phyloP scores from a whole-genome alignment of 2,329 filamentous ascomycete genomes.

The Aspergillus ochraceoroseus region DNA sequence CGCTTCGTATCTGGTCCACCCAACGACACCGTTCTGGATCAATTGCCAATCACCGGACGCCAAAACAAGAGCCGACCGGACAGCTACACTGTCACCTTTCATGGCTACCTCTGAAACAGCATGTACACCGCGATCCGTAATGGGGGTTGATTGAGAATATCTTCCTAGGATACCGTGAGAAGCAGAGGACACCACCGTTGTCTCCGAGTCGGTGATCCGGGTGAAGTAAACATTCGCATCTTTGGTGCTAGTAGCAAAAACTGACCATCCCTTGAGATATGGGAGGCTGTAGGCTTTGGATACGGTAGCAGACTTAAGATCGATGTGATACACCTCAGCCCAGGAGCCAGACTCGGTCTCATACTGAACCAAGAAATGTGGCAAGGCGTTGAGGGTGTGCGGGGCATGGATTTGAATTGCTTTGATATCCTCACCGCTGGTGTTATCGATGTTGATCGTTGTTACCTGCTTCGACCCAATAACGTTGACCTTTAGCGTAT shows the following conservation, averaged over 20 bases:
- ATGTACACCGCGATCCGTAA: conserved; percentile 53
- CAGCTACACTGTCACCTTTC: conserved; percentile 66
- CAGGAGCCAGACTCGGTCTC: conserved; percentile 66
- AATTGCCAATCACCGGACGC: conserved; percentile 71
- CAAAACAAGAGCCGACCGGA: conserved; percentile 67
- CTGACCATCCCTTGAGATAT: conserved; percentile 62
- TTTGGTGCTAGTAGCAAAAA: conserved; percentile 71
- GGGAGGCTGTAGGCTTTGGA: conserved; percentile 78
- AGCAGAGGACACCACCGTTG: conserved; percentile 67
- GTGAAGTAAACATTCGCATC: conserved; percentile 86
- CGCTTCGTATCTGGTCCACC: conserved; percentile 78
- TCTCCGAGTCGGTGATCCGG: conserved; percentile 68
- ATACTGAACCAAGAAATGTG: conserved; percentile 83
- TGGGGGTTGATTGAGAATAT: conserved; percentile 58
- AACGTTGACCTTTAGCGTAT: conserved; percentile 44
- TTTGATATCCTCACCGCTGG: conserved; percentile 47
- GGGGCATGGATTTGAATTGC: conserved; percentile 66
- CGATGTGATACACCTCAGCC: conserved; percentile 80
- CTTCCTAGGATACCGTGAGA: conserved; percentile 71
- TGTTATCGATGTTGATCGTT: conserved; percentile 38
- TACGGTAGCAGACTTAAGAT: conserved; percentile 63
- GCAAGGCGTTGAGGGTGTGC: conserved; percentile 62
- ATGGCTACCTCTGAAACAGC: conserved; percentile 78
- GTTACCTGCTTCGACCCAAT: conserved; percentile 42
- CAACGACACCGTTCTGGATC: conserved; percentile 71